These are phyloP conservation scores for Xerocomus minutiporus DNA, from an alignment of 1,284 basidiomycete species.

Conservation along the genomic window DNA sequence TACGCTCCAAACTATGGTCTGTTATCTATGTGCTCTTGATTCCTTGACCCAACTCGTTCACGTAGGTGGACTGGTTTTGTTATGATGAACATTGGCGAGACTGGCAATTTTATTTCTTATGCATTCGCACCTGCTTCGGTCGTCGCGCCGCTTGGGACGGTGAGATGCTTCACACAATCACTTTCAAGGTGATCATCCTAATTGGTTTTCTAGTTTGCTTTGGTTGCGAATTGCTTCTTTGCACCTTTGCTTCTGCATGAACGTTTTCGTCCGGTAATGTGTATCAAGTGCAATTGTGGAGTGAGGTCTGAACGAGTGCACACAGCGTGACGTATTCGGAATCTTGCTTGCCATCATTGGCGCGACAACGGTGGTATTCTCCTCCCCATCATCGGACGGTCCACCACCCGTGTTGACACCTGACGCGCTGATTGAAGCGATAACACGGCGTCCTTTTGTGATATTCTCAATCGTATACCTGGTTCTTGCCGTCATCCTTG, in stretches of 20 bases:
- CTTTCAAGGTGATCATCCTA: not conserved
- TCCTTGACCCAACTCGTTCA: not conserved
- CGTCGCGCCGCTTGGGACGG: constrained; percentile 93
- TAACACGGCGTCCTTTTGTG: constrained; percentile 69
- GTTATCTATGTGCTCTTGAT: constrained; percentile 13
- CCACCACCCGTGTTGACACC: constrained; percentile 55
- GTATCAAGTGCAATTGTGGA: constrained; percentile 1
- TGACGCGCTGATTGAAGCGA: constrained; percentile 63
- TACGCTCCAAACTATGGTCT: constrained; percentile 80
- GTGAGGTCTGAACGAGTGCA: constrained; percentile 12
- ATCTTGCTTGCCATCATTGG: constrained; percentile 78
- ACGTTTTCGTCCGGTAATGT: constrained; percentile 61
- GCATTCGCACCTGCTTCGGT: constrained; percentile 87
- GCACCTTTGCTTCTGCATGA: constrained; percentile 86
- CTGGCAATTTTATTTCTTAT: constrained; percentile 88
- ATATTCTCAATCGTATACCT: constrained; percentile 67
- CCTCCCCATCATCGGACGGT: constrained; percentile 66
- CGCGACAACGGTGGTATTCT: constrained; percentile 87
- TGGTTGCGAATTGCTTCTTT: constrained; percentile 93
- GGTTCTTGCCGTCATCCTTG: constrained; percentile 52
- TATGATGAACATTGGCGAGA: constrained; percentile 89
- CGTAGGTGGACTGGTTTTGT: constrained; percentile 85
- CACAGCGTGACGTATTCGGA: constrained; percentile 81
- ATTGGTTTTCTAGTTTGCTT: constrained; percentile 56
- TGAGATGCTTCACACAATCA: constrained; percentile 37